Percentiles rank a stretch among this genome's conserved stretches.
Evolutionary conservation across 345 rosid species (phyloP).

Genomic region (Rhizophora mangle): DNA sequence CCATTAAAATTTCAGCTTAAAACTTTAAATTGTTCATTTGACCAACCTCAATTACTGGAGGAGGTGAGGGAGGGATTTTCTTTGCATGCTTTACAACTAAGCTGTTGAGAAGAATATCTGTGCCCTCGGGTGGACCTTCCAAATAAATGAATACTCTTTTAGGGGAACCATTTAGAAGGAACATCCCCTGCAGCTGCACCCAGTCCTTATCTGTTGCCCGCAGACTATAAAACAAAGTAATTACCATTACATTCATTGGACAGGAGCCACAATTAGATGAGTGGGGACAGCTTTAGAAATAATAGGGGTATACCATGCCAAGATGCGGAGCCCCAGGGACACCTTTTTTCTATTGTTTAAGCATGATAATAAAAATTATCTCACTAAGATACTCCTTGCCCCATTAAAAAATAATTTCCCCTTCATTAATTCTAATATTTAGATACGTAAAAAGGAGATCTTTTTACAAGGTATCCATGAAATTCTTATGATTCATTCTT

Average conservation of each 20-base stretch:
- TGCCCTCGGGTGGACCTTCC: conserved; percentile 92
- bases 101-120: conserved; percentile 76
- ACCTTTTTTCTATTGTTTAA: too few species aligned
- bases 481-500: too few species aligned
- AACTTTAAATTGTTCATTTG: neutral
- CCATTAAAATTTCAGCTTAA: neutral
- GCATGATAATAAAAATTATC: too few species aligned
- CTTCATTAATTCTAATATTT: too few species aligned
- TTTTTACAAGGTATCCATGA: too few species aligned
- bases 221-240: conserved; percentile 38
- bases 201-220: conserved; percentile 77
- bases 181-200: conserved; percentile 75
- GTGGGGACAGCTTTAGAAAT: too few species aligned
- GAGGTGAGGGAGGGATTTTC: conserved; percentile 55
- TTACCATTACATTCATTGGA: neutral
- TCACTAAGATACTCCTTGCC: too few species aligned
- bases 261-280: too few species aligned
- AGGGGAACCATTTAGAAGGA: conserved; percentile 77
- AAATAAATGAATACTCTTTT: conserved; percentile 68
- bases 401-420: too few species aligned
- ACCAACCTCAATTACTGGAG: conserved; percentile 68
- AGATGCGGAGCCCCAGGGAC: too few species aligned
- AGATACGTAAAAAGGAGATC: too few species aligned
- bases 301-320: too few species aligned
- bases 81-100: conserved; percentile 67